phyloP scores from a whole-genome alignment of 2,329 filamentous ascomycete species.

The Neonectria neomacrospora region DNA sequence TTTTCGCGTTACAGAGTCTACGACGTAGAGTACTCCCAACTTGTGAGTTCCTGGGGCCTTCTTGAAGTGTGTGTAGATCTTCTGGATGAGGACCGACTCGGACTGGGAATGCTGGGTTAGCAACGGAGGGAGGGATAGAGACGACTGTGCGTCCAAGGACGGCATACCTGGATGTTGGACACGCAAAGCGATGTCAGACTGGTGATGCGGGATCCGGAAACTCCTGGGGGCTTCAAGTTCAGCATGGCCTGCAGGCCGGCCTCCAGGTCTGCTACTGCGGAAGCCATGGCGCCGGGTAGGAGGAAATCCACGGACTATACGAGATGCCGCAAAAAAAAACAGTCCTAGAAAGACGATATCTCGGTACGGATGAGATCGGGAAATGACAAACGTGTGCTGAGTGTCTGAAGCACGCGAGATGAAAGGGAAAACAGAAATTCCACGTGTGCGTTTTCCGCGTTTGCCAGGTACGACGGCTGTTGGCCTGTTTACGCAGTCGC shows the following conservation, averaged over 20 bases:
- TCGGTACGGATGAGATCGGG: constrained; percentile 26
- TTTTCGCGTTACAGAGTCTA: constrained; percentile 99
- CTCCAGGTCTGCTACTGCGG: constrained; percentile 91
- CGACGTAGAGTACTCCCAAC: constrained; percentile 98
- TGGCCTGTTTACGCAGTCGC: constrained; percentile 44
- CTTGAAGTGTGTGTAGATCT: constrained; percentile 97
- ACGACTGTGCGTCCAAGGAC: constrained; percentile 9
- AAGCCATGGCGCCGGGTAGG: constrained; percentile 68
- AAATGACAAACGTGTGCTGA: constrained; percentile 24
- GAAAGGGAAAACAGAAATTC: constrained; percentile 16
- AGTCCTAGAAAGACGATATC: constrained; percentile 26
- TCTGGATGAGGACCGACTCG: constrained; percentile 94
- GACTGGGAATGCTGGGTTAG: constrained; percentile 66
- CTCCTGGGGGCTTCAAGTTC: constrained; percentile 89
- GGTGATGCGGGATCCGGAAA: constrained; percentile 91
- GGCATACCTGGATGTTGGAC: constrained; percentile 84
- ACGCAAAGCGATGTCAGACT: constrained; percentile 89
- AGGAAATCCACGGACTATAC: constrained; percentile 36
- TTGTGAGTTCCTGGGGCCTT: constrained; percentile 96
- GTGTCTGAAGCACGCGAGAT: constrained; percentile 36
- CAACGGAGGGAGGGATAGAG: constrained; percentile 15
- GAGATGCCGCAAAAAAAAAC: constrained; percentile 32
- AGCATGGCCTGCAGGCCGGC: constrained; percentile 91
- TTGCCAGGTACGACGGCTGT: constrained; percentile 40
- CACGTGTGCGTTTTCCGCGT: constrained; percentile 28